Conservation (phyloP, 352 stramenopile genomes). For the Pythium vanterpoolii region DNA sequence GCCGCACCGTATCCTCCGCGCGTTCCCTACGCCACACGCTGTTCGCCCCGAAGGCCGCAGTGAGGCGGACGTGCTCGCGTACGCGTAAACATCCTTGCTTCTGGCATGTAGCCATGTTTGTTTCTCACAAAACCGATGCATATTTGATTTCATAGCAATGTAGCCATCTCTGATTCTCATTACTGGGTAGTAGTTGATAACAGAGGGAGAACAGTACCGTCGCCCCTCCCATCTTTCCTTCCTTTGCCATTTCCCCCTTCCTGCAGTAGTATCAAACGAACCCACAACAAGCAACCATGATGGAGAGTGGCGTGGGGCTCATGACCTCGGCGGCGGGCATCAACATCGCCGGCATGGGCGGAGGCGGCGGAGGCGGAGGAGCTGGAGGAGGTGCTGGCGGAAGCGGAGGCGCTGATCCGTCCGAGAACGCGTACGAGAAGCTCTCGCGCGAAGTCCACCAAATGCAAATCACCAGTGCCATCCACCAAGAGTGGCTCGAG, state of each 20-base stretch:
- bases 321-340: not conserved
- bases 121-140: not conserved
- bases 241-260: not conserved
- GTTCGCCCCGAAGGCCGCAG: not conserved
- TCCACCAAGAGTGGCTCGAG: constrained; percentile 88
- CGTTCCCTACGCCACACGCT: constrained; percentile 23
- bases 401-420: constrained; percentile 24
- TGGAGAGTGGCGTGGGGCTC: constrained; percentile 11
- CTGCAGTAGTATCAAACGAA: not conserved
- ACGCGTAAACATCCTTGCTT: not conserved
- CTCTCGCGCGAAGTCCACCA: constrained; percentile 87
- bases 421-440: constrained; percentile 88
- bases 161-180: not conserved
- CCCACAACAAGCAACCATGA: constrained; percentile 9
- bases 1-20: constrained; percentile 37
- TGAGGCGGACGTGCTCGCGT: not conserved
- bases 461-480: constrained; percentile 86
- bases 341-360: not conserved
- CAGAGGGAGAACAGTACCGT: constrained; percentile 4
- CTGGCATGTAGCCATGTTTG: not conserved
- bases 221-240: not conserved
- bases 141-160: constrained; percentile 1
- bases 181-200: not conserved
- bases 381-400: not conserved
- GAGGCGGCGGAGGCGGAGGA: constrained; percentile 2